Base-by-base conservation (phyloP, 2,329 filamentous ascomycete species). In the Orbilia blumenaviensis region DNA sequence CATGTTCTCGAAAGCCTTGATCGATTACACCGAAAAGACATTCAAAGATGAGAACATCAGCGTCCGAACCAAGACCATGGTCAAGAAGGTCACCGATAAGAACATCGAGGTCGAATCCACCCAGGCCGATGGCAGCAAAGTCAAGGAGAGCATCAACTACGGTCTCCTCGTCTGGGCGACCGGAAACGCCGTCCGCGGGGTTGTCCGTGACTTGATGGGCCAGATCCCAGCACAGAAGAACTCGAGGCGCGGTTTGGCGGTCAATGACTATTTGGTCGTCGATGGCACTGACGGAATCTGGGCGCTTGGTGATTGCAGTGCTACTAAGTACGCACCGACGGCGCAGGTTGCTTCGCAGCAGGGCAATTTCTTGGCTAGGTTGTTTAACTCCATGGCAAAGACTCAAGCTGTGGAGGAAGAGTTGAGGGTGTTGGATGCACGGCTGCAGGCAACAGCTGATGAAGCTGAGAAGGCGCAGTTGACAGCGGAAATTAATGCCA, bases 381-480 rank as follows among this genome's bases (percentile, higher is more conserved):
- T 99, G 77, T 97, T 99, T 88, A 99, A 99, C 88, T 96, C 95
- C 84, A 97, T 98, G 92, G 95, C 94, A 83, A 96, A 94, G 88
- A 96, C 93, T 1, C 91, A 96, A 81, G 86, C 87, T 60, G 89
- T 97, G 78, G 93, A 98, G 86, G 80, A 83, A 36, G 88, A 94
- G 82, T 88, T 99, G 69, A 86, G 88, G 78, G 85, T 89, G 66
- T 88, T 98, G 16, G 89, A 89, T 18, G 84, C 85, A 8, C 86
- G 88, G 79, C 86, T 88, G 81, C 89, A 90, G 81, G 87, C 90
- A n/a, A 89, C 92, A 66, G 84, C 86, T 79, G 85, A 87, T 60
- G 87, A 89, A 34, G 84, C 86, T 66, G 85, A 89, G 74, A 86
- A 89, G 80, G 81, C 85, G 80, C 83, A 88, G 66, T 86, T 91